Percentiles rank a stretch among this genome's conserved stretches.
Conservation (phyloP, 495 filamentous ascomycete species). For the Penicillium salamii region DNA sequence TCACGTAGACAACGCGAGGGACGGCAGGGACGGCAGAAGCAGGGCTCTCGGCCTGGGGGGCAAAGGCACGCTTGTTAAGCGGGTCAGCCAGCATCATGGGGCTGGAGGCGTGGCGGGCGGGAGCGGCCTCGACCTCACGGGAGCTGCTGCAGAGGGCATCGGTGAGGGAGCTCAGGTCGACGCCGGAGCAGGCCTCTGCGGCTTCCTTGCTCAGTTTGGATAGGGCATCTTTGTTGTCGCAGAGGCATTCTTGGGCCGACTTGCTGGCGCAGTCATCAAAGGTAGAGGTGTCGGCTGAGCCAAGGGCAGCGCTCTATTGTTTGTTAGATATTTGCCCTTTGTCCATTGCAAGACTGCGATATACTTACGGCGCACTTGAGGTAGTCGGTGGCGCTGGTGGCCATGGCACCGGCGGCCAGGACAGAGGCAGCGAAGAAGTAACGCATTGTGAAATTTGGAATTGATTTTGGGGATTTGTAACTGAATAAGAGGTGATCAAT, state of each 20-base stretch:
- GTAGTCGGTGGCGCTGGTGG: conserved; percentile 6
- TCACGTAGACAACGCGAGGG: conserved; percentile 21
- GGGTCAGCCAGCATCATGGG: conserved; percentile 21
- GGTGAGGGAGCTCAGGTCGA: conserved; percentile 10
- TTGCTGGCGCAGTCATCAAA: conserved; percentile 10
- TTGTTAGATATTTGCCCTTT: background rate
- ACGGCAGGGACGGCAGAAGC: background rate
- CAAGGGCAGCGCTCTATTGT: conserved; percentile 10
- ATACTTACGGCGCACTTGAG: conserved; percentile 17
- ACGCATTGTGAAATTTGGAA: conserved; percentile 16
- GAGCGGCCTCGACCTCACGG: background rate
- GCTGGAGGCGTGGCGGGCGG: conserved; percentile 20
- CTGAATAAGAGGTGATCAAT: background rate
- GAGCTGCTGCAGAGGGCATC: conserved; percentile 9
- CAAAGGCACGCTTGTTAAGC: conserved; percentile 21
- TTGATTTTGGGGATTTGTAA: no score
- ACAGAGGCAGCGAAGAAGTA: conserved; percentile 17
- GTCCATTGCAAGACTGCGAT: background rate
- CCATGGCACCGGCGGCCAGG: conserved; percentile 15
- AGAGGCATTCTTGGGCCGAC: conserved; percentile 16
- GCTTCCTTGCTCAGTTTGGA: conserved; percentile 1
- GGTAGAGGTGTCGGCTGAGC: conserved; percentile 1
- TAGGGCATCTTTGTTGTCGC: conserved; percentile 18
- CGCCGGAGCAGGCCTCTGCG: conserved; percentile 10
- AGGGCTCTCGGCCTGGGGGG: background rate